phyloP scores from a whole-genome alignment of 345 rosid species.

The Passiflora organensis region DNA sequence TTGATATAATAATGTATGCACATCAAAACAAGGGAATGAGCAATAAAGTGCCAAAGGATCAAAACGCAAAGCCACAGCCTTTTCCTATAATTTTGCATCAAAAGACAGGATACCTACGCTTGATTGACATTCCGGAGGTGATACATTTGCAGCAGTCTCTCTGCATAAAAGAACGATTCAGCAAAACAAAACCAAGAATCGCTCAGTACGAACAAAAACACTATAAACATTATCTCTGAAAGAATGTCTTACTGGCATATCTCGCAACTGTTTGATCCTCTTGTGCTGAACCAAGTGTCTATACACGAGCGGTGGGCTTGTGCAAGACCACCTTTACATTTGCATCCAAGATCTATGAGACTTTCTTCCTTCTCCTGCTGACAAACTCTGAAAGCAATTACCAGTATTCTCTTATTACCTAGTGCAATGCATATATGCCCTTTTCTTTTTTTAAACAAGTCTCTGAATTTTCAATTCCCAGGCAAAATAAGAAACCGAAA shows the following conservation, averaged over 20 bases:
- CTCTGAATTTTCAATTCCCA: too few species aligned
- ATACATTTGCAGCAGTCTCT: conserved; percentile 56
- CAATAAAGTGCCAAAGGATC: neutral
- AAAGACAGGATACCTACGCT: conserved; percentile 45
- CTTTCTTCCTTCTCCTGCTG: conserved; percentile 82
- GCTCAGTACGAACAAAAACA: neutral
- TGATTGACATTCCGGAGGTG: conserved; percentile 66
- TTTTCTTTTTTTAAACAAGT: too few species aligned
- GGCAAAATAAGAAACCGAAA: too few species aligned
- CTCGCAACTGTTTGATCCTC: conserved; percentile 83
- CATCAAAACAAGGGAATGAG: neutral
- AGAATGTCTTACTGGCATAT: conserved; percentile 74
- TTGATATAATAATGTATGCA: neutral
- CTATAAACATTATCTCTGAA: neutral
- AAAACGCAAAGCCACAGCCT: neutral
- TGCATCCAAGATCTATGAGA: conserved; percentile 80
- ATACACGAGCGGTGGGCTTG: conserved; percentile 78
- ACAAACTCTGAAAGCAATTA: conserved; percentile 51
- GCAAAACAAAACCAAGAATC: neutral
- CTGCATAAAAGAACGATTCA: conserved; percentile 37
- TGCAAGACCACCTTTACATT: conserved; percentile 78
- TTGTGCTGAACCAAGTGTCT: conserved; percentile 79
- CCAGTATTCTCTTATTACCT: conserved; percentile 6
- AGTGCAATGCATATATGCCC: neutral
- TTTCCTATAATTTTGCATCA: neutral